Base-by-base conservation (phyloP, 352 stramenopile genomes). In the Globisporangium polare region DNA sequence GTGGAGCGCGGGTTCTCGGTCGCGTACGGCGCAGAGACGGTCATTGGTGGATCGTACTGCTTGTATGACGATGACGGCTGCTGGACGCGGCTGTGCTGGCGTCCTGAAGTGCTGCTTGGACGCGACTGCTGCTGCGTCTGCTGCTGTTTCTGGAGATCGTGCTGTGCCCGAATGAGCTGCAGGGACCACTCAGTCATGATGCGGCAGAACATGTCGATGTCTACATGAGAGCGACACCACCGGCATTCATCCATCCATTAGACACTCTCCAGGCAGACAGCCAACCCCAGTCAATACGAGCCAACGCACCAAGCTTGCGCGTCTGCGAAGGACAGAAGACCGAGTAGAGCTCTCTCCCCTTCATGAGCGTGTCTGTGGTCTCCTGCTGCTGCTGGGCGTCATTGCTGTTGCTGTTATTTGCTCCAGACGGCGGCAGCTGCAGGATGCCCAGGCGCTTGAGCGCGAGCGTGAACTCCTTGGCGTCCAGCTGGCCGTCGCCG, bases 181-280 rank as follows among this genome's bases (percentile, higher is more conserved):
- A 89, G 62, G 17, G 78, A 89, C 83, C 83, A 92, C 51, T 91
- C 79, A 20, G 68, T 86, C 79, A 92, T 89, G 66, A 91, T 91
- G 20, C 78, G 78, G 43, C 83, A 92, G 60, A 92, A 92, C 33
- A 89, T 67, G 53, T 90, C 83, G 17, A 92, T 90, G 27, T 90
- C 81, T 86, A 53, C 10, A 39, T 27, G 35, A 64, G 10, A 46
- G 31, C 58, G 24, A 64, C 3, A 26, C 15, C 17, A 12, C 37
- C 9, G 29, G 20, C 17, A 29, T 46, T n/a, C 8, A 42, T 42
- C 2, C 5, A 49, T 17, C 10, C 13, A 49, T 20, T 37, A 31
- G 2, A 15, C 10, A 17, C 24, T 22, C 7, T 50, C 10, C 17
- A 46, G 6, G 9, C 22, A 26, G 10, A 43, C 53, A 31, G 1